Evolutionary conservation across 176 grass and related monocot species (phyloP).

Genomic region (Eremochloa ophiuroides): DNA sequence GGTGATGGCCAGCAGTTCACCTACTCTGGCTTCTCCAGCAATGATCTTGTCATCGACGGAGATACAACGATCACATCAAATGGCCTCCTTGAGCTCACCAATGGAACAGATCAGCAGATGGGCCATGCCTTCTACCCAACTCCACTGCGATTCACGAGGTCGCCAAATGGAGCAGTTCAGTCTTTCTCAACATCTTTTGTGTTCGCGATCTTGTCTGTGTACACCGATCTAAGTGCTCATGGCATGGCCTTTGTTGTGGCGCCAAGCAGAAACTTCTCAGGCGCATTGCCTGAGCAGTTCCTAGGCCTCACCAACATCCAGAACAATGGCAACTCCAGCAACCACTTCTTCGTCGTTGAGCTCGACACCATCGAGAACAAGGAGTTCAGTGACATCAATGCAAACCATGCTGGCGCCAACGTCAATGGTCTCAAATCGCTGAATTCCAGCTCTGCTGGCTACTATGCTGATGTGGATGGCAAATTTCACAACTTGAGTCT

Average conservation of each 20-base stretch:
- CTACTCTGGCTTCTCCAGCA: constrained; percentile 23
- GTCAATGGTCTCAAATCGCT: constrained; percentile 24
- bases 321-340: constrained; percentile 22
- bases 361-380: constrained; percentile 42
- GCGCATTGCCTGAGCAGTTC: constrained; percentile 13
- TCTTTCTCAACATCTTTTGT: constrained; percentile 44
- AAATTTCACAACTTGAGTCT: constrained; percentile 31
- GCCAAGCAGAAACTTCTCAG: neutral
- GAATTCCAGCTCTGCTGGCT: constrained; percentile 12
- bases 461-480: constrained; percentile 23
- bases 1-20: neutral
- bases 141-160: neutral
- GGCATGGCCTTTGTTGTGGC: constrained; percentile 43
- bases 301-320: constrained; percentile 34
- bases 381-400: constrained; percentile 33
- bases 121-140: constrained; percentile 35
- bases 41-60: constrained; percentile 7
- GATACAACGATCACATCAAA: constrained; percentile 12
- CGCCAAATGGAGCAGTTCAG: neutral
- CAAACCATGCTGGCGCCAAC: constrained; percentile 46
- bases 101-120: constrained; percentile 13
- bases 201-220: constrained; percentile 23
- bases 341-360: constrained; percentile 43
- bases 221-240: constrained; percentile 25
- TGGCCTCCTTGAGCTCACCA: constrained; percentile 43